Evolutionary conservation across 2,329 filamentous ascomycete genomes (phyloP).

Genomic region (Elsinoe arachidis): DNA sequence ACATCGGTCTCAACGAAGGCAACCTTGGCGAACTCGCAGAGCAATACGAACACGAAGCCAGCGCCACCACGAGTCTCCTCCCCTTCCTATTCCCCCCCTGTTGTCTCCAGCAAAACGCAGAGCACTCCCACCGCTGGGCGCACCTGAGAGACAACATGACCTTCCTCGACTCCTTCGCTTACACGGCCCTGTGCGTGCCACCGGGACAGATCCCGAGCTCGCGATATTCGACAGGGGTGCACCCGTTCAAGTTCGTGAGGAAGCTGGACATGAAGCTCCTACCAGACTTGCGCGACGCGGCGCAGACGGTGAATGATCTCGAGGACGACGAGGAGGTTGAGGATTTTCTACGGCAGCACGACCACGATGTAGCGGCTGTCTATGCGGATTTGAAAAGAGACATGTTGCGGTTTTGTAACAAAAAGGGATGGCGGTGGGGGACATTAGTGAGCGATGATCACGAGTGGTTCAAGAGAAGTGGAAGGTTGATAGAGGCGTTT

Average conservation of each 20-base stretch:
- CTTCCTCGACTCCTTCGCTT: conserved; percentile 11
- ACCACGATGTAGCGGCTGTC: neutral
- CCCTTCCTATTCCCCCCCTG: conserved; percentile 4
- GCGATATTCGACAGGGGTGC: neutral
- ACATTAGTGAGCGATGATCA: conserved; percentile 8
- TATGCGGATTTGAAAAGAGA: neutral
- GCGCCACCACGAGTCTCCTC: neutral
- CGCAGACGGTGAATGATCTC: neutral
- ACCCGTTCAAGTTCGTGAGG: neutral
- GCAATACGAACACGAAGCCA: neutral
- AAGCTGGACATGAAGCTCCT: conserved; percentile 1
- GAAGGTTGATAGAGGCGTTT: neutral
- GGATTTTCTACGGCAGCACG: neutral
- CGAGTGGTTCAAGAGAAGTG: neutral
- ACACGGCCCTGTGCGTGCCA: neutral
- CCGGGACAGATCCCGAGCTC: neutral
- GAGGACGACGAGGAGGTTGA: neutral
- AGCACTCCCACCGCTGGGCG: conserved; percentile 10
- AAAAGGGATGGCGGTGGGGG: neutral
- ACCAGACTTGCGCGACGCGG: neutral
- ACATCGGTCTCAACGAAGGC: conserved; percentile 12
- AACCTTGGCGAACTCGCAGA: neutral
- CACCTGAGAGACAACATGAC: conserved; percentile 12
- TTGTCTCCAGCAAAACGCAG: conserved; percentile 5
- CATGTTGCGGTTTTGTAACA: neutral